These are phyloP conservation scores for Trichophyton schoenleinii DNA, from an alignment of 2,329 filamentous ascomycete genomes.

Conservation along the genomic window DNA sequence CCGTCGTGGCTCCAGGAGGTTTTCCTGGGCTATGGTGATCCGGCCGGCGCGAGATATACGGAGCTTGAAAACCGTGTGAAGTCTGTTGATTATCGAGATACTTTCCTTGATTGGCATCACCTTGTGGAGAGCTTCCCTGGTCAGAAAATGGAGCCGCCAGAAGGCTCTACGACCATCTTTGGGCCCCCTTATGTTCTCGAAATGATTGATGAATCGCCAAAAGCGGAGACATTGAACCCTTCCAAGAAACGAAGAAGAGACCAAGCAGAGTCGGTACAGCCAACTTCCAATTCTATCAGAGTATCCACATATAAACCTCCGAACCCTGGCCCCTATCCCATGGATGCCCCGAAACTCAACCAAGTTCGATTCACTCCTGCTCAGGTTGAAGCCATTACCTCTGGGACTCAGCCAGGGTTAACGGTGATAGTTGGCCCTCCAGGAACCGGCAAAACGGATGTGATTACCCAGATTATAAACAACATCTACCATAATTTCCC, in stretches of 20 bases:
- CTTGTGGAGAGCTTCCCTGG: conserved; percentile 80
- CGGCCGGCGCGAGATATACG: conserved; percentile 73
- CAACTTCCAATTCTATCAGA: conserved; percentile 55
- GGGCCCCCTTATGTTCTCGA: conserved; percentile 80
- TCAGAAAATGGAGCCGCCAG: conserved; percentile 67
- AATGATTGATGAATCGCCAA: conserved; percentile 42
- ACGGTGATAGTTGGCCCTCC: conserved; percentile 91
- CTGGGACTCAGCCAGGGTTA: conserved; percentile 84
- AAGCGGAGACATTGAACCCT: conserved; percentile 44
- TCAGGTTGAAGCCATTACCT: conserved; percentile 85
- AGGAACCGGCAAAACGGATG: conserved; percentile 97
- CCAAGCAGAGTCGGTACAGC: conserved; percentile 52
- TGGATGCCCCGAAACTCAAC: conserved; percentile 72
- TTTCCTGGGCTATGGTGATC: conserved; percentile 94
- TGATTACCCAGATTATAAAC: conserved; percentile 95
- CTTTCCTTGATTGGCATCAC: conserved; percentile 92
- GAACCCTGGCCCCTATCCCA: conserved; percentile 79
- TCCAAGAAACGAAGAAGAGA: conserved; percentile 83
- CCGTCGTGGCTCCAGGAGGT: conserved; percentile 92
- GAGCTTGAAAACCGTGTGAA: conserved; percentile 64
- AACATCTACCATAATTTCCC: conserved; percentile 99
- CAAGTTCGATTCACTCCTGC: conserved; percentile 76
- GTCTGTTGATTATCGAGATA: conserved; percentile 81
- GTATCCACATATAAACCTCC: conserved; percentile 83
- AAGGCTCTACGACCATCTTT: conserved; percentile 59